Evolutionary conservation across 2,329 filamentous ascomycete species (phyloP), one percentile per base, ranked within the genome.

Genomic region (Parascedosporium putredinis): DNA sequence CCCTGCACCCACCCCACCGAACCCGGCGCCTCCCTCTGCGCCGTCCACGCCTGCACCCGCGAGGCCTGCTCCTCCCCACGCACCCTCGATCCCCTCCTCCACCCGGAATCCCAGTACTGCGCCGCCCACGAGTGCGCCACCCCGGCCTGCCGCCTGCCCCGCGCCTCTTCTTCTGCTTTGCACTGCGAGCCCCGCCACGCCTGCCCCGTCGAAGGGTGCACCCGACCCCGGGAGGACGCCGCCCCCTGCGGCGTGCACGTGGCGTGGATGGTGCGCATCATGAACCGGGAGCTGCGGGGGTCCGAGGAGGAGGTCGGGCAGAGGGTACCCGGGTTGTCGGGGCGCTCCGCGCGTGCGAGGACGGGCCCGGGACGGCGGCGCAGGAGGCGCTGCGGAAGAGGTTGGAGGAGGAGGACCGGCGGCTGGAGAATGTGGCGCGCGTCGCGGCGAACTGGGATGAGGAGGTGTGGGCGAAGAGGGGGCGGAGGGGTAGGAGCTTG

Each of bases 361-460:
- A 14, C 16, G 16, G 23, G 25, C 2, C 49, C 49, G n/a, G 22
- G 31, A 51, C 50, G 23, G 50, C 43, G 22, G 40, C 50, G 18
- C 54, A 56, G 50, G 55, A 56, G 50, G 47, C 47, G 45, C 33
- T 56, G 12, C 49, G 47, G 4, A 44, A 22, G 45, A 44, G 55
- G 38, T 33, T 56, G 5, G 34, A 25, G 3, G 47, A 54, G 25
- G 55, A 56, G 48, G 44, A 45, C 22, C 45, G 48, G 10, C 36
- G 53, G 24, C 24, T 50, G 7, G 48, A 52, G 9, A 36, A 25
- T 31, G 51, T 51, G 24, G 45, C 45, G 33, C 34, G 54, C 34
- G 29, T 51, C 29, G 48, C 47, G 3, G 27, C 25, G 20, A 45
- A 50, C 23, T 34, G 50, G 34, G 16, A n/a, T 42, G 52, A 14